Conservation (phyloP, 495 filamentous ascomycete species). For the Neurospora sp. region DNA sequence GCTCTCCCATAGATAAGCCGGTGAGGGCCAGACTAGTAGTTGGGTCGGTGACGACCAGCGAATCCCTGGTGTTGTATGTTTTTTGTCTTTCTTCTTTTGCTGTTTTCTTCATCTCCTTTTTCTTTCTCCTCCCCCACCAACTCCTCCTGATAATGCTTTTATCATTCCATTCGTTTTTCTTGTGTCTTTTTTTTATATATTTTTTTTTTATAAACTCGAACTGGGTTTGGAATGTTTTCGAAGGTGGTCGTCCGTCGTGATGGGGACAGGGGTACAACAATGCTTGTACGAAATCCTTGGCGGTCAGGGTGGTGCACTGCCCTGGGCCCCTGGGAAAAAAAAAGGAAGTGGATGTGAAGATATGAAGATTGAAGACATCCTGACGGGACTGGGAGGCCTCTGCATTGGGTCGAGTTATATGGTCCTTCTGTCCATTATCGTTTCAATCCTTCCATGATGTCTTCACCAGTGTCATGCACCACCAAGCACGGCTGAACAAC, state of each 20-base stretch:
- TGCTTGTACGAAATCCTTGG: neutral
- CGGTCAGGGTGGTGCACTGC: neutral
- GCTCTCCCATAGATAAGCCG: constrained; percentile 38
- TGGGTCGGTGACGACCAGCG: neutral
- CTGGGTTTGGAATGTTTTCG: neutral
- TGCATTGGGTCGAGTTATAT: neutral
- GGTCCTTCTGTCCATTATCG: neutral
- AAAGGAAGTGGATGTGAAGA: neutral
- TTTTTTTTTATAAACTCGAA: neutral
- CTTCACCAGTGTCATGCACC: neutral
- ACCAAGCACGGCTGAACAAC: neutral
- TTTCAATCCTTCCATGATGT: neutral
- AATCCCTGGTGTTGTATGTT: neutral
- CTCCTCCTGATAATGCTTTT: too few relatives aligned
- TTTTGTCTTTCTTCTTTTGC: too few relatives aligned
- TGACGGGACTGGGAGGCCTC: neutral
- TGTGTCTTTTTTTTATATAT: too few relatives aligned
- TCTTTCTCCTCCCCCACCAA: too few relatives aligned
- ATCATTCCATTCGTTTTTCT: too few relatives aligned
- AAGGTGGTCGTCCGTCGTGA: neutral
- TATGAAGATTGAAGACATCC: neutral
- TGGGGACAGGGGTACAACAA: neutral
- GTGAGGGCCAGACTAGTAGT: neutral
- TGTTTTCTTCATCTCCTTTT: too few relatives aligned
- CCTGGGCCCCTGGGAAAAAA: neutral